Percentiles rank a stretch among this genome's conserved stretches.
These are phyloP conservation scores for Colletotrichum euphorbiae DNA, from an alignment of 2,329 filamentous ascomycete species.

Conservation along the genomic window DNA sequence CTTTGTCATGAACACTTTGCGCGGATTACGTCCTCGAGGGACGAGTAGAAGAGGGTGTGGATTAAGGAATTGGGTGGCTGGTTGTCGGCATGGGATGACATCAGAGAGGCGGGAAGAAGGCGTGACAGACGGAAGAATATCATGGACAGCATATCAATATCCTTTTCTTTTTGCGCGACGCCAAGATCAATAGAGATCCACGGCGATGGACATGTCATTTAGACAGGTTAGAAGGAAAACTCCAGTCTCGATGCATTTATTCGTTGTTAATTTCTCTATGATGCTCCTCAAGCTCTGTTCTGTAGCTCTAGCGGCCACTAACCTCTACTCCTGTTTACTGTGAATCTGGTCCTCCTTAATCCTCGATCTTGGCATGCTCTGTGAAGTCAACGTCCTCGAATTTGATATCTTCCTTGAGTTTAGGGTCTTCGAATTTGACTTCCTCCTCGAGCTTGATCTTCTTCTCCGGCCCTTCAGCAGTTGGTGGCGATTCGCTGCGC, in stretches of 20 bases:
- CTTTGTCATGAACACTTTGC: conserved; percentile 33
- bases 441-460: too few relatives aligned
- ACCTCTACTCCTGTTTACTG: too few relatives aligned
- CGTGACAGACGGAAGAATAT: conserved; percentile 22
- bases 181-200: conserved; percentile 25
- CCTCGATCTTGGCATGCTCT: too few relatives aligned
- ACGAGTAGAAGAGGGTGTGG: conserved; percentile 6
- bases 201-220: conserved; percentile 28
- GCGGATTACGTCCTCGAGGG: neutral
- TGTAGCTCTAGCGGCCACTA: too few relatives aligned
- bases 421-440: too few relatives aligned
- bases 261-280: neutral
- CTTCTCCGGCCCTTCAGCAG: too few relatives aligned
- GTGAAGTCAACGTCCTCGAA: too few relatives aligned
- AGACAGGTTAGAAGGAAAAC: conserved; percentile 35
- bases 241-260: conserved; percentile 36
- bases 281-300: neutral
- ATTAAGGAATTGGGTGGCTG: neutral
- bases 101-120: conserved; percentile 16
- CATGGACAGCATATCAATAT: conserved; percentile 20
- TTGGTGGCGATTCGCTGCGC: neutral
- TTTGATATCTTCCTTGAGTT: too few relatives aligned
- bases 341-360: too few relatives aligned
- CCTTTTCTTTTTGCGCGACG: conserved; percentile 4
- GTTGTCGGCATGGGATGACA: neutral